Percentiles rank a stretch among this genome's conserved stretches.
These are phyloP conservation scores for Pseudogymnoascus sp. DNA, from an alignment of 2,329 filamentous ascomycete genomes.

Conservation along the genomic window DNA sequence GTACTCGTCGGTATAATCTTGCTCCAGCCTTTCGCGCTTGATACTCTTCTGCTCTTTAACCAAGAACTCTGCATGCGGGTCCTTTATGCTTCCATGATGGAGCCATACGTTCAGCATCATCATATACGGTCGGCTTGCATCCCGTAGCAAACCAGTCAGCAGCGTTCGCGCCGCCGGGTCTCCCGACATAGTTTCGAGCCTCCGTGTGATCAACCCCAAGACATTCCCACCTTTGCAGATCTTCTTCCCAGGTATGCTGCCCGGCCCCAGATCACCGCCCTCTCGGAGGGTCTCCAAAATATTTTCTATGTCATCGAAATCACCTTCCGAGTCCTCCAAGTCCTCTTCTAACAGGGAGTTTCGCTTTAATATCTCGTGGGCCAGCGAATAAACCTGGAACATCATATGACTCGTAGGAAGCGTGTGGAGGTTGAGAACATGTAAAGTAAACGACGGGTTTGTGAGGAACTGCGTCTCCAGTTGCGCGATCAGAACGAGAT, in stretches of 20 bases:
- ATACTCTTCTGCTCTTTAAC: constrained; percentile 96
- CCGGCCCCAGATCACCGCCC: constrained; percentile 71
- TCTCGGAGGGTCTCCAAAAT: constrained; percentile 85
- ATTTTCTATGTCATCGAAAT: constrained; percentile 79
- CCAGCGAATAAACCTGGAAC: constrained; percentile 78
- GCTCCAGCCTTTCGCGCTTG: constrained; percentile 76
- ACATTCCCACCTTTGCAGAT: constrained; percentile 96
- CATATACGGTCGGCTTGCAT: constrained; percentile 93
- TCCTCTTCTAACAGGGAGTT: constrained; percentile 83
- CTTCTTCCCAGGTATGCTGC: constrained; percentile 76
- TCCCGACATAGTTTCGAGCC: constrained; percentile 82
- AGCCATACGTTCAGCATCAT: constrained; percentile 98
- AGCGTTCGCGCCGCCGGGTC: constrained; percentile 80
- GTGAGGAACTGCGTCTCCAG: constrained; percentile 88
- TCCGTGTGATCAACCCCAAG: constrained; percentile 75
- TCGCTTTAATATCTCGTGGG: constrained; percentile 76
- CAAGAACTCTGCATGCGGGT: constrained; percentile 88
- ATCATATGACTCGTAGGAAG: constrained; percentile 87
- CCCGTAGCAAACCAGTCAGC: constrained; percentile 71
- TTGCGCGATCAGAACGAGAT: constrained; percentile 84
- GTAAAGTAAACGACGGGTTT: constrained; percentile 80
- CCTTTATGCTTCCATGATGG: constrained; percentile 89
- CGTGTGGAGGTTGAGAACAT: constrained; percentile 86
- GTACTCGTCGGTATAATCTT: constrained; percentile 98
- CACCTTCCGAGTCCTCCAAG: constrained; percentile 50